Percentiles rank a stretch among this genome's conserved stretches.
These are phyloP conservation scores for Castanea crenata DNA, from an alignment of 306 rosid genomes.

Conservation along the genomic window DNA sequence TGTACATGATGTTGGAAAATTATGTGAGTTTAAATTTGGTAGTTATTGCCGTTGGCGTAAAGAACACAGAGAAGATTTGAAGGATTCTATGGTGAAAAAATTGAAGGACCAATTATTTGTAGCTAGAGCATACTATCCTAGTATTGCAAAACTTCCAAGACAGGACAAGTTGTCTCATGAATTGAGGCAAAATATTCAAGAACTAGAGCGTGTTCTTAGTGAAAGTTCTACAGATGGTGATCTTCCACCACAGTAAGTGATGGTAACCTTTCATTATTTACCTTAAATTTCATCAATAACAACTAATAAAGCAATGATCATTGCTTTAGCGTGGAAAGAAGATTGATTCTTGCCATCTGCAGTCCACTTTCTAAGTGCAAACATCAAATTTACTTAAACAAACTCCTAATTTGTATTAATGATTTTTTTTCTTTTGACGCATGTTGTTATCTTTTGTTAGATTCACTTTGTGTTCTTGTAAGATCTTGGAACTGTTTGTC, in stretches of 20 bases:
- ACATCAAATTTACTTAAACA: not conserved
- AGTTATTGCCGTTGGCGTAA: conserved; percentile 88
- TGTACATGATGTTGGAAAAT: conserved; percentile 61
- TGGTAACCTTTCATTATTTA: conserved; percentile 18
- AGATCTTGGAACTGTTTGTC: not conserved
- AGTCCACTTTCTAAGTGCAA: too few relatives aligned
- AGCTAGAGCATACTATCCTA: conserved; percentile 94
- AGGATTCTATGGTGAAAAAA: conserved; percentile 73
- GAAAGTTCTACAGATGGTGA: conserved; percentile 85
- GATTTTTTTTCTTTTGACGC: not conserved
- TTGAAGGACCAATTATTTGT: conserved; percentile 95
- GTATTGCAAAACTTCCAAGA: conserved; percentile 77
- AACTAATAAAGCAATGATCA: conserved; percentile 13
- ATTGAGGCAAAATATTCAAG: conserved; percentile 90
- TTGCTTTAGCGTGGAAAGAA: not conserved
- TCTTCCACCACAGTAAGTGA: conserved; percentile 85
- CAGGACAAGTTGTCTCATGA: conserved; percentile 77
- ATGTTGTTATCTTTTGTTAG: not conserved
- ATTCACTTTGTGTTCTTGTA: not conserved
- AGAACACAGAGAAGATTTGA: conserved; percentile 78
- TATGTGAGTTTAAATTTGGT: conserved; percentile 82
- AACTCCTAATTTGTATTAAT: not conserved
- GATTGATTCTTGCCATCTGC: not conserved
- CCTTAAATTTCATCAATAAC: conserved; percentile 6
- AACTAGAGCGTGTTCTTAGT: conserved; percentile 87